A percentile compares a stretch with the other conserved stretches of the same genome.
These are phyloP conservation scores for Lactifluus hygrophoroides DNA, from an alignment of 768 basidiomycete species.

Conservation along the genomic window DNA sequence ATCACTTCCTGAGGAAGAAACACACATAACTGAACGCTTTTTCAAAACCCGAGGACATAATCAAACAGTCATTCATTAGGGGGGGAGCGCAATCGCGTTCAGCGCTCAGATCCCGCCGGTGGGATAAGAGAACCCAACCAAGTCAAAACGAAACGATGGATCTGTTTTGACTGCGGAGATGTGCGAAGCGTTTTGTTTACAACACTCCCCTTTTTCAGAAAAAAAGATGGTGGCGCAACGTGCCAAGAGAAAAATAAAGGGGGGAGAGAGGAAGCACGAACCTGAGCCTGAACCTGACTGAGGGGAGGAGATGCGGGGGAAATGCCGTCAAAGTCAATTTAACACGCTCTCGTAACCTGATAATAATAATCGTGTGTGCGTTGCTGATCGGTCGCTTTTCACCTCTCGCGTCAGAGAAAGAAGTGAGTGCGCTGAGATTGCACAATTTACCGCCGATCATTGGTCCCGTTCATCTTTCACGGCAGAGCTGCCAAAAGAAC, in stretches of 20 bases:
- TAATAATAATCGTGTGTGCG: too few relatives aligned
- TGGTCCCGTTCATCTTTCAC: neutral
- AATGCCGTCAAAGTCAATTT: neutral
- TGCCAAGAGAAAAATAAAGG: too few relatives aligned
- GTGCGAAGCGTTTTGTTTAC: too few relatives aligned
- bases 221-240: constrained; percentile 8
- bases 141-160: too few relatives aligned
- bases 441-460: constrained; percentile 2
- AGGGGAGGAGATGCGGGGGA: neutral
- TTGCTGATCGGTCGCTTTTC: constrained; percentile 6
- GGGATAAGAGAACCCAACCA: too few relatives aligned
- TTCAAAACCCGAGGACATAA: constrained; percentile 2
- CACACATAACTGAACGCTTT: neutral
- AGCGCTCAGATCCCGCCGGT: neutral
- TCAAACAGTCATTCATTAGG: neutral
- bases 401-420: neutral
- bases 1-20: too few relatives aligned
- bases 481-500: neutral
- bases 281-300: too few relatives aligned
- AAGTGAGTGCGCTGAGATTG: neutral
- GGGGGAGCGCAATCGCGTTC: neutral
- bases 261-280: too few relatives aligned
- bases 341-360: too few relatives aligned
- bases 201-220: too few relatives aligned
- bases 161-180: too few relatives aligned